Base-by-base conservation (phyloP, 192 early-diverging fungal genomes). In the Coemansia sp. region DNA sequence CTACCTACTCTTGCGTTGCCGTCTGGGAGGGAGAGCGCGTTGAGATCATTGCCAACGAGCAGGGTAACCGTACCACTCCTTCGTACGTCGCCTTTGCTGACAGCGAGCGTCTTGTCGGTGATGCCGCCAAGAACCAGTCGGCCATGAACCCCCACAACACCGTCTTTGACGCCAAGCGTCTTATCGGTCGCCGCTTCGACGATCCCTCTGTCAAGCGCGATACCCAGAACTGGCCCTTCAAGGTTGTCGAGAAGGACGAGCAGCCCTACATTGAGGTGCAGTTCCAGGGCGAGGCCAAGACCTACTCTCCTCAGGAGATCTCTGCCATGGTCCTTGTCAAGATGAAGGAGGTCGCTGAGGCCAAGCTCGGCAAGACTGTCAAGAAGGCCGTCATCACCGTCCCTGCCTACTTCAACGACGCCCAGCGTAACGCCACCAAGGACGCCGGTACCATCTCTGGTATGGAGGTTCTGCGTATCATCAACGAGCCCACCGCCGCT, bases 1-100 rank as follows among this genome's bases (percentile, higher is more conserved):
- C 96, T 67, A 98, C 93, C 75, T 98, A 98, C 89, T 94, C 93
- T 71, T 93, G 90, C 76, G 90, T 93, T 68, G 91, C 85, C 85
- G 89, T 91, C 16, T 85, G 75, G 78, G 76, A 84, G 73, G 77
- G 74, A 58, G 82, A 83, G 67, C 85, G 85, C 31, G 83, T 83
- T 50, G 89, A 91, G 80, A 88, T 89, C 56, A 90, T 93, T 81
- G 88, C 90, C 74, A 94, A 93, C 85, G 90, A 93, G 82, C 90
- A 93, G 82, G 92, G 91, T 87, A 90, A 91, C 86, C 91, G 90
- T 65, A 92, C 91, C 62, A 93, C 91, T 51, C 91, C 91, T 66
- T 94, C 92, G 62, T 92, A 92, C 56, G 91, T 94, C 49, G 91
- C 91, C 59, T 93, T 93, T 84, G 81, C 88, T 51, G 91, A 88